Conservation (phyloP, 495 filamentous ascomycete genomes). For the Letharia lupina region DNA sequence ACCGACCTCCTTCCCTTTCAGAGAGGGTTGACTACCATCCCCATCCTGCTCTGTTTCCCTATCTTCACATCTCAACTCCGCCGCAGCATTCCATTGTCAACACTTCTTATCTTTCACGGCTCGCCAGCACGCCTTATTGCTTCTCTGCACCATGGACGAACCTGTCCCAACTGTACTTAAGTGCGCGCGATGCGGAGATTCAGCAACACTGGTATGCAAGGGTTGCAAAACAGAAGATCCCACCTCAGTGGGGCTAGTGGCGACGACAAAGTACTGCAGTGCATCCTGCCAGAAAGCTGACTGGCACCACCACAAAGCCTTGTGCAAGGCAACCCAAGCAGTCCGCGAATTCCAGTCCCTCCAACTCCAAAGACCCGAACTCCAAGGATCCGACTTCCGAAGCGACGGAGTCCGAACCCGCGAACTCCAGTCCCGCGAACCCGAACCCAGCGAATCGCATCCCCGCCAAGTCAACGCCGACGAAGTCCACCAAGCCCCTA, state of each 20-base stretch:
- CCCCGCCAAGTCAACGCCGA: neutral
- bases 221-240: neutral
- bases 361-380: too few relatives aligned
- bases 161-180: neutral
- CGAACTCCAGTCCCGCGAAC: neutral
- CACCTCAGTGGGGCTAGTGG: neutral
- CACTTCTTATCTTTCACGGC: neutral
- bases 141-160: neutral
- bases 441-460: neutral
- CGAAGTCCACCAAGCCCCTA: neutral
- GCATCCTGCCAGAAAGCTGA: neutral
- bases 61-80: too few relatives aligned
- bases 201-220: neutral
- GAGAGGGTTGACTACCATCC: neutral
- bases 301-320: neutral
- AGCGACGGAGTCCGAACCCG: neutral
- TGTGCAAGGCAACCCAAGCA: neutral
- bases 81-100: neutral
- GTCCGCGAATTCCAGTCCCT: neutral
- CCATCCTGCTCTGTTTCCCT: too few relatives aligned
- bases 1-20: neutral
- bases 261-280: neutral
- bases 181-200: neutral
- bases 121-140: neutral
- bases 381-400: too few relatives aligned